Base-by-base conservation (phyloP, 768 basidiomycete genomes). In the Pulveroboletus sp. region DNA sequence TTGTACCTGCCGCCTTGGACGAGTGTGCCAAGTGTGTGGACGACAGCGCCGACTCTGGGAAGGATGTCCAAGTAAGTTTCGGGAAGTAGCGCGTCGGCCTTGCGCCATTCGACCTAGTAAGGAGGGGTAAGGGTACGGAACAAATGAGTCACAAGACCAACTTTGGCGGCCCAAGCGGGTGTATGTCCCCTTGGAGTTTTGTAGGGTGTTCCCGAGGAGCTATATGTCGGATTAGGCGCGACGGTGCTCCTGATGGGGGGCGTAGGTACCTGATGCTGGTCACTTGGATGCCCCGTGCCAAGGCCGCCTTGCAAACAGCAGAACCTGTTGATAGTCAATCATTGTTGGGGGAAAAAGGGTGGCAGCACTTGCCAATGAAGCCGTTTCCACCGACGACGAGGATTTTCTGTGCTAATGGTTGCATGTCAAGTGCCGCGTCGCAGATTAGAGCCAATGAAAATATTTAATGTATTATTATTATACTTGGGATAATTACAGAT, bases 331-430 rank as follows among this genome's bases (percentile, higher is more conserved):
- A 49, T 29, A 40, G 35, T 54, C 32, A 51, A n/a, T 50, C 21
- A 31, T 24, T 27, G 49, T 29, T 14, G 16, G 17, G 52, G 23
- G 23, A 23, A 19, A 23, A 20, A 44, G 50, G 21, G 23, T 19
- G 31, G 14, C 0, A 19, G n/a, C 11, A 50, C 71, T 51, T 55
- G 89, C 94, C 95, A 61, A 99, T 83, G 73, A 97, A 98, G 6
- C 97, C 97, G 72, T 97, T 97, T 38, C 97, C 97, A n/a, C 97
- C 97, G 2, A 98, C 80, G 35, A 99, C 92, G n/a, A 97, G 81
- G 32, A 97, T 77, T 61, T 75, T 86, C 45, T 74, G 78, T 44
- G 74, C 47, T 20, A 74, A n/a, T 34, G 54, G 45, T 45, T 46
- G n/a, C 63, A 65, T 65, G 13, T 20, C 47, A 47, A 45, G 37